phyloP scores from a whole-genome alignment of 176 grass and related monocot species.

The Triticum dicoccoides region DNA sequence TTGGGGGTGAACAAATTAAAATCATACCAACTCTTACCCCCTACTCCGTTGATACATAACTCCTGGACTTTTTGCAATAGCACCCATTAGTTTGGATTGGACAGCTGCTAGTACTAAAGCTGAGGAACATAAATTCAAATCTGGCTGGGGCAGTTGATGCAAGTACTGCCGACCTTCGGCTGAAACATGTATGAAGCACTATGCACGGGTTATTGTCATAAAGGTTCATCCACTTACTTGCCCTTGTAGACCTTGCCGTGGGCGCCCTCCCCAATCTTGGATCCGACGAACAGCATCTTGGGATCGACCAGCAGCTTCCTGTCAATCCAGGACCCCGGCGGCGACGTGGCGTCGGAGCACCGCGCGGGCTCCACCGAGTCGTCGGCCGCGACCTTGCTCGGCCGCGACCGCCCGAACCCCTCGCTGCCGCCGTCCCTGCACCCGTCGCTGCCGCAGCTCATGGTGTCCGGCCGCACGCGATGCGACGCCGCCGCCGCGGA shows the following conservation, averaged over 20 bases:
- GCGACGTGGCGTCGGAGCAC: conserved; percentile 32
- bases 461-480: conserved; percentile 32
- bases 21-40: not conserved
- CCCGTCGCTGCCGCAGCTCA: conserved; percentile 64
- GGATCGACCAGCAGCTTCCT: conserved; percentile 93
- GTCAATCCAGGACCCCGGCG: conserved; percentile 52
- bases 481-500: not conserved
- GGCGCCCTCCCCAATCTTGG: conserved; percentile 96
- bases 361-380: conserved; percentile 38
- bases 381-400: conserved; percentile 51
- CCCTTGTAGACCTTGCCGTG: conserved; percentile 98
- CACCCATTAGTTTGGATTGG: not conserved
- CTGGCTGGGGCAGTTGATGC: not conserved
- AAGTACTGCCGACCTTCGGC: not conserved
- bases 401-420: conserved; percentile 45
- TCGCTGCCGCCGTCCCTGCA: conserved; percentile 33
- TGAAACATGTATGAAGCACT: not conserved
- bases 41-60: not conserved
- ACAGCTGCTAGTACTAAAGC: not conserved
- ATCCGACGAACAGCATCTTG: conserved; percentile 70
- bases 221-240: conserved; percentile 58
- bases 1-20: not conserved
- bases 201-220: not conserved
- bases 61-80: not conserved
- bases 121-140: conserved; percentile 17